Evolutionary conservation across 768 basidiomycete genomes (phyloP).

Genomic region (Inosperma sp.): DNA sequence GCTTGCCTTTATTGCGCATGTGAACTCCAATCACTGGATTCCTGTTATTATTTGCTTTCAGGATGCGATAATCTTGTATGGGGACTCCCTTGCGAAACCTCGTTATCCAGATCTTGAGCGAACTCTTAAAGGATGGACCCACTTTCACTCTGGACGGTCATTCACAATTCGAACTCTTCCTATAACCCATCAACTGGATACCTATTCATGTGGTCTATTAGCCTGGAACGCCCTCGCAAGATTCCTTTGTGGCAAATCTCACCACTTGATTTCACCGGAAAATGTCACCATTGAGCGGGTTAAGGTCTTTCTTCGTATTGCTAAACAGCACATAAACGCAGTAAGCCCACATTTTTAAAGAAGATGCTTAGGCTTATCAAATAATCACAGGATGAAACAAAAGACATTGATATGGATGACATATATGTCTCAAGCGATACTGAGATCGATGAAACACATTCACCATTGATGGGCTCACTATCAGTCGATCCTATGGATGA

Average conservation of each 20-base stretch:
- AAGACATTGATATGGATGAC: no score
- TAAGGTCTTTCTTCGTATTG: no score
- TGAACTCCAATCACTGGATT: slow-evolving; percentile 12
- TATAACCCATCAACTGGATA: slow-evolving; percentile 5
- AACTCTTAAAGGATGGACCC: slow-evolving; percentile 7
- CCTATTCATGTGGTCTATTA: slow-evolving; percentile 8
- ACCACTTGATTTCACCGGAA: background rate
- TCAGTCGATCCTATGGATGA: no score
- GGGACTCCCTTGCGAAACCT: slow-evolving; percentile 3
- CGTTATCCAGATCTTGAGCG: background rate
- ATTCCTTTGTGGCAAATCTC: background rate
- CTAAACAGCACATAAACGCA: no score
- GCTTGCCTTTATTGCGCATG: background rate
- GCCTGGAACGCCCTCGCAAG: slow-evolving; percentile 10
- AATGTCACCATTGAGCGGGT: slow-evolving; percentile 2
- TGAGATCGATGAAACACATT: no score
- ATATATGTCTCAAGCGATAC: no score
- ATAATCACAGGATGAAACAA: no score
- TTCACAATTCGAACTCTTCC: slow-evolving; percentile 1
- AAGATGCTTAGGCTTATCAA: no score
- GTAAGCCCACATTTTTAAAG: no score
- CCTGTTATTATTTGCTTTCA: slow-evolving; percentile 7
- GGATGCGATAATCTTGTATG: slow-evolving; percentile 1
- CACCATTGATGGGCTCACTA: no score
- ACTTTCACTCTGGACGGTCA: slow-evolving; percentile 1